Evolutionary conservation across 2,329 filamentous ascomycete genomes (phyloP).

Genomic region (Talaromyces sp.): DNA sequence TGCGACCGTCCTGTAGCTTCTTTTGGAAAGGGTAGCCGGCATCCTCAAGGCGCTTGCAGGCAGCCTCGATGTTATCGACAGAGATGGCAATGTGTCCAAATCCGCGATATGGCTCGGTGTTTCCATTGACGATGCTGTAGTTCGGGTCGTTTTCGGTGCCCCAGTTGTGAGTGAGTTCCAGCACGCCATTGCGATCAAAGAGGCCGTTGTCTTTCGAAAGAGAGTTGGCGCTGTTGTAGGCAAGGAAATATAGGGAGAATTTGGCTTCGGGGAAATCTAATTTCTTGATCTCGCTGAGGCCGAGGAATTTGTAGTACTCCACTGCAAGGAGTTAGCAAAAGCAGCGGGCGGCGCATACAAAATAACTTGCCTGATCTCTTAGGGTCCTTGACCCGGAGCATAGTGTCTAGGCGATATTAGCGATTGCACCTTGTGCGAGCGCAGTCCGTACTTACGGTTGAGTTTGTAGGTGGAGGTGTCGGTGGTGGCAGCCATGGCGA

Average conservation of each 20-base stretch:
- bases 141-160: conserved; percentile 80
- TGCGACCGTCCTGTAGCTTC: conserved; percentile 81
- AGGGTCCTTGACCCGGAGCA: conserved; percentile 93
- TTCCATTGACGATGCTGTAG: conserved; percentile 82
- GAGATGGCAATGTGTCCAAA: conserved; percentile 84
- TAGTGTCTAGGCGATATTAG: conserved; percentile 39
- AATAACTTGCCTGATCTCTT: conserved; percentile 61
- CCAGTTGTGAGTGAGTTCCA: conserved; percentile 81
- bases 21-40: conserved; percentile 94
- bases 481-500: conserved; percentile 50
- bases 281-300: conserved; percentile 77
- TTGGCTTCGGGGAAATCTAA: conserved; percentile 78
- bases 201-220: conserved; percentile 69
- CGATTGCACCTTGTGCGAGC: conserved; percentile 15
- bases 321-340: conserved; percentile 41
- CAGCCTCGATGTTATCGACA: conserved; percentile 79
- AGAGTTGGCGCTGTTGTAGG: conserved; percentile 72
- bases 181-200: conserved; percentile 77
- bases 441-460: conserved; percentile 48
- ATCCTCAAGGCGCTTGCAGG: conserved; percentile 82
- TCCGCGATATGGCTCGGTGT: conserved; percentile 76
- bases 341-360: background rate
- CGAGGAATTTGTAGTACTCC: conserved; percentile 90
- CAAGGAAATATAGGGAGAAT: conserved; percentile 94
- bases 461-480: conserved; percentile 60